These are phyloP conservation scores for Starmera pachycereana DNA, from an alignment of 805 yeast genomes.

Conservation along the genomic window DNA sequence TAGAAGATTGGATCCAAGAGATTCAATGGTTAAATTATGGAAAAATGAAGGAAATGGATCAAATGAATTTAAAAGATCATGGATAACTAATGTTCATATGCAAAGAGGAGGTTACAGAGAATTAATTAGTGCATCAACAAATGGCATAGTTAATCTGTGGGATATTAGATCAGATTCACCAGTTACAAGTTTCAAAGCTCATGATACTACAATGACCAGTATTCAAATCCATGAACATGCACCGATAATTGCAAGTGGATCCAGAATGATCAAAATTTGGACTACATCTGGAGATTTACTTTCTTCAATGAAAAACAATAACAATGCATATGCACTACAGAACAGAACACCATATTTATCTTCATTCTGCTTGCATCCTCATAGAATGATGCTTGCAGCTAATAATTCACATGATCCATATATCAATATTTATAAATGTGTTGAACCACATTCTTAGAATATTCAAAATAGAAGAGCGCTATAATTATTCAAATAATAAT, in stretches of 20 bases:
- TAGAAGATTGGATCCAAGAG: slow-evolving; percentile 73
- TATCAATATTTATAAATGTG: slow-evolving; percentile 51
- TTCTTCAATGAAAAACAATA: slow-evolving; percentile 41
- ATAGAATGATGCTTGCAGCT: slow-evolving; percentile 85
- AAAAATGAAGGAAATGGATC: slow-evolving; percentile 27
- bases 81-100: slow-evolving; percentile 78
- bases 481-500: neutral
- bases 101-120: slow-evolving; percentile 96
- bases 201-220: slow-evolving; percentile 39
- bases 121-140: slow-evolving; percentile 70
- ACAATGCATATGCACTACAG: slow-evolving; percentile 21
- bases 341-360: slow-evolving; percentile 40
- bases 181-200: slow-evolving; percentile 54
- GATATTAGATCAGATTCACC: slow-evolving; percentile 74
- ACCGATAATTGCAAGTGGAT: slow-evolving; percentile 84
- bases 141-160: slow-evolving; percentile 83
- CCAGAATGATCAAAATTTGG: slow-evolving; percentile 70
- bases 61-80: slow-evolving; percentile 26
- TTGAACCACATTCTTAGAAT: slow-evolving; percentile 15
- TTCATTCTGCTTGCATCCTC: slow-evolving; percentile 78
- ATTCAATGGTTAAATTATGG: slow-evolving; percentile 82
- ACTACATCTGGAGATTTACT: slow-evolving; percentile 74
- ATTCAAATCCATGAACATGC: slow-evolving; percentile 93
- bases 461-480: too few species aligned
- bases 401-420: slow-evolving; percentile 70